Conservation (phyloP, 2,329 filamentous ascomycete genomes). For the Amauroascus verrucosus region DNA sequence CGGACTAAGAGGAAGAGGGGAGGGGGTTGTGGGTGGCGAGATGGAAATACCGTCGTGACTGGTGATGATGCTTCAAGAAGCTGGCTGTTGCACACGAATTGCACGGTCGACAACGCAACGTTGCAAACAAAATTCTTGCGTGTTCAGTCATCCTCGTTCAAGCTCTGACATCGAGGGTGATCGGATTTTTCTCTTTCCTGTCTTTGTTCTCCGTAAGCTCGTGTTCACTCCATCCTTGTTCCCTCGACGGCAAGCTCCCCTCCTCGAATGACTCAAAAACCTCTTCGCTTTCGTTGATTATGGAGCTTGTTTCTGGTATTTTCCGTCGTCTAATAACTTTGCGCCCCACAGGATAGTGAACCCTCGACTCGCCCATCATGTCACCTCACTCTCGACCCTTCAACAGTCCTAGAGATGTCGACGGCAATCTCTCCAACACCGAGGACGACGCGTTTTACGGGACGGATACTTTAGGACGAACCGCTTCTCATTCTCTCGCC, state of each 20-base stretch:
- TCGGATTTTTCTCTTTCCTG: background rate
- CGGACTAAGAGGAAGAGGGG: too few species aligned
- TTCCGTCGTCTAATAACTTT: background rate
- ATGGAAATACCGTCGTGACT: too few species aligned
- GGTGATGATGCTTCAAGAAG: too few species aligned
- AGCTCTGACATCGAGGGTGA: background rate
- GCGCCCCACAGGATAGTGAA: too few species aligned
- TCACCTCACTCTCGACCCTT: background rate
- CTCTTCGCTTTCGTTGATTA: background rate
- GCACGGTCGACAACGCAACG: too few species aligned
- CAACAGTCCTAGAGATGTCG: background rate
- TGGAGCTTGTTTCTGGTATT: background rate
- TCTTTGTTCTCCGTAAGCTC: background rate
- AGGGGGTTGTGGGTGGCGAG: too few species aligned
- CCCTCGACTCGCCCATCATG: too few species aligned
- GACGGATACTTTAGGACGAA: constrained; percentile 8
- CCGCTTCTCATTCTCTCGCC: constrained; percentile 43
- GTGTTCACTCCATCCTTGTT: background rate
- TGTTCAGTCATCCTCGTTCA: too few species aligned
- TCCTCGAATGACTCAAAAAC: background rate
- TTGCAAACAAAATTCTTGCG: too few species aligned
- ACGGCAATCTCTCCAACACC: background rate
- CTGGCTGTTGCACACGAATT: too few species aligned
- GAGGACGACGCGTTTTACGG: constrained; percentile 3
- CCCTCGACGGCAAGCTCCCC: background rate